phyloP scores from a whole-genome alignment of 331 rosid genomes.

The Rhamnella rubrinervis region DNA sequence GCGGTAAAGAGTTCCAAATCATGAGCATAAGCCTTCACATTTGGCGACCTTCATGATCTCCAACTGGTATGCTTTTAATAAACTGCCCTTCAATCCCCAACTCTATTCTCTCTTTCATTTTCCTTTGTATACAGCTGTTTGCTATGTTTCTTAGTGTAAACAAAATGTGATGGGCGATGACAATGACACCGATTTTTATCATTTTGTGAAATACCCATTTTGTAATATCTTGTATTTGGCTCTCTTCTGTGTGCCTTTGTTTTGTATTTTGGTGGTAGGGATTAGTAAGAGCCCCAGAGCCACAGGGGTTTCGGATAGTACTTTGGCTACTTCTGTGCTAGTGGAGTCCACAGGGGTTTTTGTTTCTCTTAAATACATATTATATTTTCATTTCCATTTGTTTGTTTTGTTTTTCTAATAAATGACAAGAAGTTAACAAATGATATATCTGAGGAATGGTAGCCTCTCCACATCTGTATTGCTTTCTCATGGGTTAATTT shows the following conservation, averaged over 20 bases:
- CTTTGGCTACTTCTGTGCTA: slow-evolving; percentile 29
- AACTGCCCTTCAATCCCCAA: background rate
- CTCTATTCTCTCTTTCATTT: background rate
- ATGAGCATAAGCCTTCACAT: too few species aligned
- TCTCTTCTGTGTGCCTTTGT: background rate
- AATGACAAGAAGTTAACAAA: slow-evolving; percentile 19
- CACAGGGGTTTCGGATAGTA: slow-evolving; percentile 37
- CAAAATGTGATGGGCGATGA: background rate
- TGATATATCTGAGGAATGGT: background rate
- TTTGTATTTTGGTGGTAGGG: slow-evolving; percentile 1
- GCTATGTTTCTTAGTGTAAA: too few species aligned
- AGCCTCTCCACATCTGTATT: slow-evolving; percentile 17
- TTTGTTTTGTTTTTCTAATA: background rate
- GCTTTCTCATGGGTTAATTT: slow-evolving; percentile 15
- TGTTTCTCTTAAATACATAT: background rate
- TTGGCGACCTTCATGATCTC: background rate
- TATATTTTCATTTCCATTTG: background rate
- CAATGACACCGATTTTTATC: background rate
- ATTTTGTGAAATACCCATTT: slow-evolving; percentile 1
- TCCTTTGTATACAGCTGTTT: background rate
- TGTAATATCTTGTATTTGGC: background rate
- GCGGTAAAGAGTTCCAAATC: too few species aligned
- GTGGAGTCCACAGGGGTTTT: slow-evolving; percentile 33
- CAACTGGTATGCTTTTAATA: slow-evolving; percentile 3
- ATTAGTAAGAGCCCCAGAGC: slow-evolving; percentile 23